Evolutionary conservation across 2,329 filamentous ascomycete genomes (phyloP).

Genomic region (Blastomyces emzantsi): DNA sequence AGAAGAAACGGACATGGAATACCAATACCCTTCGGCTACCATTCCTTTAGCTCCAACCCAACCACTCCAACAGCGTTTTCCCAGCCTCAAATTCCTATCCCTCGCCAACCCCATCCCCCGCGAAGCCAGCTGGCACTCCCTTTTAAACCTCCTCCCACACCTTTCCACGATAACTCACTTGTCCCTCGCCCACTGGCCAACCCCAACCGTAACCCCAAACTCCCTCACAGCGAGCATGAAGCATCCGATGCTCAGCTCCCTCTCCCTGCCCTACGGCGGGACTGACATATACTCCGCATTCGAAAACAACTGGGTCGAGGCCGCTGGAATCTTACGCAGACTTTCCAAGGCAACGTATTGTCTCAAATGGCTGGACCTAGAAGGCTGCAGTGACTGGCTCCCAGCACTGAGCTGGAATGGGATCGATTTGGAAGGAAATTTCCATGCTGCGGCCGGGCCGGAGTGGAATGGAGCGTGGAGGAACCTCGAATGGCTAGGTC

Average conservation of each 20-base stretch:
- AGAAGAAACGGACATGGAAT: slow-evolving; percentile 18
- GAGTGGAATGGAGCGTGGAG: slow-evolving; percentile 42
- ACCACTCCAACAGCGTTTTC: slow-evolving; percentile 34
- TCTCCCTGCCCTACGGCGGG: slow-evolving; percentile 41
- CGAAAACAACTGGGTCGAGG: slow-evolving; percentile 49
- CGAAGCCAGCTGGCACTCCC: slow-evolving; percentile 46
- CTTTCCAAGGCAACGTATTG: slow-evolving; percentile 49
- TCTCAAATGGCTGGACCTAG: slow-evolving; percentile 53
- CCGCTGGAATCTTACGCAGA: slow-evolving; percentile 47
- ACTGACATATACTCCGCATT: slow-evolving; percentile 45
- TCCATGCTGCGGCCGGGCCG: slow-evolving; percentile 23
- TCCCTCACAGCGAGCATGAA: slow-evolving; percentile 38
- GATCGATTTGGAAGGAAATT: slow-evolving; percentile 22
- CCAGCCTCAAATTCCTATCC: slow-evolving; percentile 49
- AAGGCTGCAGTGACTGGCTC: slow-evolving; percentile 50
- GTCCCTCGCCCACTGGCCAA: slow-evolving; percentile 54
- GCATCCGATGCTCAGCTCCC: slow-evolving; percentile 32
- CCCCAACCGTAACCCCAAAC: slow-evolving; percentile 49
- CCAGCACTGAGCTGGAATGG: slow-evolving; percentile 42
- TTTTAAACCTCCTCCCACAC: slow-evolving; percentile 45
- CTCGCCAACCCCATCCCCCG: slow-evolving; percentile 42
- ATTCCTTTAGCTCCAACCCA: slow-evolving; percentile 13
- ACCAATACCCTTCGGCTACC: slow-evolving; percentile 5
- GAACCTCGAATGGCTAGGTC: slow-evolving; percentile 34
- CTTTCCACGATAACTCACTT: slow-evolving; percentile 52